A percentile compares a stretch with the other conserved stretches of the same genome.
phyloP scores from a whole-genome alignment of 495 filamentous ascomycete genomes.

The Coniosporium apollinis region DNA sequence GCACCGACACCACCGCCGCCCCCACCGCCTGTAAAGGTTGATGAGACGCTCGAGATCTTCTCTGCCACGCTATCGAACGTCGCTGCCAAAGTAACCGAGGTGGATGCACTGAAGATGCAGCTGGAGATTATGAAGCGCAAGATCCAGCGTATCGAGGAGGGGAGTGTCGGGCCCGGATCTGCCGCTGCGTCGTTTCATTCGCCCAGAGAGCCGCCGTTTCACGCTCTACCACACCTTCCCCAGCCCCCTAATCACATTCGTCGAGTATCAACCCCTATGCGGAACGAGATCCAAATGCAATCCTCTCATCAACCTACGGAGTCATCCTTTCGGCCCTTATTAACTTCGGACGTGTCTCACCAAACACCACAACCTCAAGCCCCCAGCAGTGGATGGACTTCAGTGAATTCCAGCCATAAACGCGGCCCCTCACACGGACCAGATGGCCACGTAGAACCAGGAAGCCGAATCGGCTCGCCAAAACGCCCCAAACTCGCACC shows the following conservation, averaged over 20 bases:
- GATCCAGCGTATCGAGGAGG: constrained; percentile 20
- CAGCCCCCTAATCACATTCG: no score
- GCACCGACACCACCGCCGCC: no score
- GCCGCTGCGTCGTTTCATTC: no score
- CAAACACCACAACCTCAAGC: neutral
- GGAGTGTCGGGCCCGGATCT: no score
- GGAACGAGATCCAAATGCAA: no score
- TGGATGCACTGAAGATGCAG: constrained; percentile 22
- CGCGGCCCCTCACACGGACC: constrained; percentile 8
- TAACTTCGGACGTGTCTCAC: no score
- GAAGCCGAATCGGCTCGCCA: constrained; percentile 14
- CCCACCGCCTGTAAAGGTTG: no score
- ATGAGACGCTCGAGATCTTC: constrained; percentile 19
- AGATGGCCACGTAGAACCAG: constrained; percentile 6
- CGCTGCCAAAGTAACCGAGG: constrained; percentile 18
- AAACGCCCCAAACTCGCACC: constrained; percentile 23
- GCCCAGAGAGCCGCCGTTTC: no score
- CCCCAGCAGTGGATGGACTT: constrained; percentile 11
- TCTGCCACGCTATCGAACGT: constrained; percentile 10
- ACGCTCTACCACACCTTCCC: no score
- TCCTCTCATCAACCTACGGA: no score
- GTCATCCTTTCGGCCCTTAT: no score
- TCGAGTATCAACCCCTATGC: no score
- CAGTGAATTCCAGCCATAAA: constrained; percentile 15
- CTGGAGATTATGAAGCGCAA: constrained; percentile 22